Conservation (phyloP, 768 basidiomycete species). For the Tylopilus rubrobrunneus region DNA sequence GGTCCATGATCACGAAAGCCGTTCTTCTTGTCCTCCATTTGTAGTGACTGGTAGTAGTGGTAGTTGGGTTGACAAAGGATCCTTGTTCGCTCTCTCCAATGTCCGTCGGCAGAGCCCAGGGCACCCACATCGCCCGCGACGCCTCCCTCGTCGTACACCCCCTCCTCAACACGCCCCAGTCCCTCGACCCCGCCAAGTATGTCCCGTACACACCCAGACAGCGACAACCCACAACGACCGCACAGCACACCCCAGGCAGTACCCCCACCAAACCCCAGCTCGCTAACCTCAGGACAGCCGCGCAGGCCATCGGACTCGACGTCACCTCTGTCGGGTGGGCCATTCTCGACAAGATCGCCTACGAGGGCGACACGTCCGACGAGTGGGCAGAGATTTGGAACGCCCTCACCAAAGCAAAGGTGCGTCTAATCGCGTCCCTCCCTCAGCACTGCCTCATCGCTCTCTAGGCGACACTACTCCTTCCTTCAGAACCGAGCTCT, state of each 20-base stretch:
- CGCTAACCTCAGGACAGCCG: conserved; percentile 69
- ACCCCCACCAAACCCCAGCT: conserved; percentile 53
- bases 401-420: conserved; percentile 63
- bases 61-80: background rate
- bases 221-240: conserved; percentile 35
- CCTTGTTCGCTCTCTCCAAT: conserved; percentile 22
- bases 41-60: background rate
- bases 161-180: conserved; percentile 40
- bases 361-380: conserved; percentile 43
- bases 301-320: conserved; percentile 65
- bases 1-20: conserved; percentile 21
- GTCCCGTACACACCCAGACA: conserved; percentile 78
- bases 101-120: background rate
- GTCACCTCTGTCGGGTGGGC: conserved; percentile 67
- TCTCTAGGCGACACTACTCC: conserved; percentile 69
- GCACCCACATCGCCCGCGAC: conserved; percentile 35
- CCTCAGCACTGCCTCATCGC: background rate
- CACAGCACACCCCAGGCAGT: background rate
- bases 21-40: conserved; percentile 12
- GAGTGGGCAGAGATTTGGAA: conserved; percentile 75
- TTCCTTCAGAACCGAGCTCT: conserved; percentile 63
- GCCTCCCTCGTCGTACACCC: conserved; percentile 57
- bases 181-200: conserved; percentile 42
- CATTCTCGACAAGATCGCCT: conserved; percentile 68
- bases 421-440: conserved; percentile 28